Base-by-base conservation (phyloP, 2,329 filamentous ascomycete genomes). In the Blumeria hordei region DNA sequence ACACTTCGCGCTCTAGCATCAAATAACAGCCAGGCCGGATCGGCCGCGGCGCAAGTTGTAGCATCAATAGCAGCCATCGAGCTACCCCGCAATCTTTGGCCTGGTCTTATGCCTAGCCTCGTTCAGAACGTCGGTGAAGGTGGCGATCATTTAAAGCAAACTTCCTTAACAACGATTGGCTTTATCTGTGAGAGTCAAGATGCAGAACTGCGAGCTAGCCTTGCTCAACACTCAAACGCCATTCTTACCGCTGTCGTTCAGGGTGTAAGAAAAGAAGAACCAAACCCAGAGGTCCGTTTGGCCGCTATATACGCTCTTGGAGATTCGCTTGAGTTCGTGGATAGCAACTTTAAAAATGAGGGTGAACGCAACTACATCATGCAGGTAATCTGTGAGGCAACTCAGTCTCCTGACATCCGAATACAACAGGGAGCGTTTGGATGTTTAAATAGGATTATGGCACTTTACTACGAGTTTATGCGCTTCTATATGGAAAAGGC, bases 401-500 rank as follows among this genome's bases (percentile, higher is more conserved):
- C 92, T 55, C 92, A 98, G 72, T 88, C 90, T 62, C 76, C 84
- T 0, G 92, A 98, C 69, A 78, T 77, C 57, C 80, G 88, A 66
- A 93, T 98, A 68, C 88, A 96, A 70, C 87, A 94, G 67, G 88
- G 88, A 58, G 86, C 92, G 45, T 98, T 95, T 67, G 92, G 92
- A 63, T 96, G 92, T 69, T 73, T 98, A 62, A 98, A 98, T 77
- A 81, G 92, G 65, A 96, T 98, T 69, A 98, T 98, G 92, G 85
- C 78, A 58, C 78, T 95, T 59, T 98, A 98, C 75, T 98, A 98
- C 69, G 92, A 98, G 65, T 93, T 95, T 73, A 98, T 98, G 92
- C 83, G 88, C 64, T 98, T 95, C 71, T 98, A 98, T 74, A 98
- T 98, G 92, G 92, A 98, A 75, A 96, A 96, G 78, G 92, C 92